phyloP scores from a whole-genome alignment of 352 stramenopile species.

The Globisporangium nagaii region DNA sequence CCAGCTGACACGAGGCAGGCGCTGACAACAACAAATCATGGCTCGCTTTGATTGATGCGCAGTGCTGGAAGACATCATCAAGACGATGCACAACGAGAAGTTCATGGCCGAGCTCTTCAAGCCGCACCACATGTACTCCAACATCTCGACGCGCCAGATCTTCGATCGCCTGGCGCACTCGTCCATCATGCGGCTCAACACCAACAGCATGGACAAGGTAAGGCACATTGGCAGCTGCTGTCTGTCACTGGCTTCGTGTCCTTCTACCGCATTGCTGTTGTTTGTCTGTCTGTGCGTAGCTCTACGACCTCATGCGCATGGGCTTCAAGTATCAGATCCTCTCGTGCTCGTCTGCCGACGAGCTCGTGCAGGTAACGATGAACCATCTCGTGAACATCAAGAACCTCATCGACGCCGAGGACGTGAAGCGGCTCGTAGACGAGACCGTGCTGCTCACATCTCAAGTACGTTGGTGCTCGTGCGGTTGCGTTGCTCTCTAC shows the following conservation, averaged over 20 bases:
- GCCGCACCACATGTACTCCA: conserved; percentile 90
- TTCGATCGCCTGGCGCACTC: conserved; percentile 90
- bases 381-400: conserved; percentile 81
- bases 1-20: no score
- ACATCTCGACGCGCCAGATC: conserved; percentile 85
- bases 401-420: conserved; percentile 54
- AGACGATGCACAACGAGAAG: conserved; percentile 90
- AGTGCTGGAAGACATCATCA: conserved; percentile 90
- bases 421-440: conserved; percentile 67
- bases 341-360: conserved; percentile 69
- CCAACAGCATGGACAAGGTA: conserved; percentile 92
- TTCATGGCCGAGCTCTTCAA: conserved; percentile 92
- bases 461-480: conserved; percentile 21
- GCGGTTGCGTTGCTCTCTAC: no score
- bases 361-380: conserved; percentile 87
- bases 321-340: conserved; percentile 93
- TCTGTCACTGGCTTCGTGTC: background rate
- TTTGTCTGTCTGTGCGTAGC: conserved; percentile 15
- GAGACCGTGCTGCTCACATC: conserved; percentile 76
- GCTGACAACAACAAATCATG: background rate
- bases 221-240: no score
- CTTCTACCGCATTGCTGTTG: background rate
- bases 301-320: conserved; percentile 95
- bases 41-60: background rate
- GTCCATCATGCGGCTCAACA: conserved; percentile 93